Evolutionary conservation across 192 early-diverging fungal genomes (phyloP).

Genomic region (Coemansia sp.): DNA sequence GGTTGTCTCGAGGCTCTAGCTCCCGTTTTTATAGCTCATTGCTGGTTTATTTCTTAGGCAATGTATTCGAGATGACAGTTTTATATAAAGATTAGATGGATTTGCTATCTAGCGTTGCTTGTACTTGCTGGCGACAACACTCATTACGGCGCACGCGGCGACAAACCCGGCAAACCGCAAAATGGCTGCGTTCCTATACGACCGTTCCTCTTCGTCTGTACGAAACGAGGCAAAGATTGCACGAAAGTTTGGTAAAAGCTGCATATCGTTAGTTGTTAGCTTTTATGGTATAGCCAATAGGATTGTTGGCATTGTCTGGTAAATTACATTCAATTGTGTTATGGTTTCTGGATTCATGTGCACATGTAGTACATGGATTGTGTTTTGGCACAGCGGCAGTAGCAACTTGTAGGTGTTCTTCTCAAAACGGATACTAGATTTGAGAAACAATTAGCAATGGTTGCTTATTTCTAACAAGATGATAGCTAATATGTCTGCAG

Average conservation of each 20-base stretch:
- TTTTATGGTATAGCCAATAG: too few species aligned
- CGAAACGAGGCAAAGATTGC: slow-evolving; percentile 56
- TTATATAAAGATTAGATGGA: not conserved
- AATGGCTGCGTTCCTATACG: slow-evolving; percentile 41
- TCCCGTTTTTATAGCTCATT: not conserved
- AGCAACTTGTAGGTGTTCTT: too few species aligned
- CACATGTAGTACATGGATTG: too few species aligned
- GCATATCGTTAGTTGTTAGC: slow-evolving; percentile 11
- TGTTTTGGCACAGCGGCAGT: too few species aligned
- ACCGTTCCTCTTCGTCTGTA: slow-evolving; percentile 52
- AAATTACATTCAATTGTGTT: not conserved
- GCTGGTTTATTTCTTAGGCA: not conserved
- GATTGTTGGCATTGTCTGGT: not conserved
- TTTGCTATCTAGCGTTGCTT: not conserved
- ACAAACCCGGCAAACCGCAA: slow-evolving; percentile 50
- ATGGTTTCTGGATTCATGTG: not conserved
- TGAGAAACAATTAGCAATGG: too few species aligned
- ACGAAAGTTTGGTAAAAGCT: slow-evolving; percentile 53
- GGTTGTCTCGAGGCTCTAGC: not conserved
- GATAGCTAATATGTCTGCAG: too few species aligned
- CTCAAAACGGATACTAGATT: too few species aligned
- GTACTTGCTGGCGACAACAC: slow-evolving; percentile 41
- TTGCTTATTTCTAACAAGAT: too few species aligned
- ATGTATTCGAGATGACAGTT: slow-evolving; percentile 1
- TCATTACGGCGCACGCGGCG: slow-evolving; percentile 49